A percentile compares a stretch with the other conserved stretches of the same genome.
Conservation (phyloP, 2,329 filamentous ascomycete species). For the Madurella mycetomatis region DNA sequence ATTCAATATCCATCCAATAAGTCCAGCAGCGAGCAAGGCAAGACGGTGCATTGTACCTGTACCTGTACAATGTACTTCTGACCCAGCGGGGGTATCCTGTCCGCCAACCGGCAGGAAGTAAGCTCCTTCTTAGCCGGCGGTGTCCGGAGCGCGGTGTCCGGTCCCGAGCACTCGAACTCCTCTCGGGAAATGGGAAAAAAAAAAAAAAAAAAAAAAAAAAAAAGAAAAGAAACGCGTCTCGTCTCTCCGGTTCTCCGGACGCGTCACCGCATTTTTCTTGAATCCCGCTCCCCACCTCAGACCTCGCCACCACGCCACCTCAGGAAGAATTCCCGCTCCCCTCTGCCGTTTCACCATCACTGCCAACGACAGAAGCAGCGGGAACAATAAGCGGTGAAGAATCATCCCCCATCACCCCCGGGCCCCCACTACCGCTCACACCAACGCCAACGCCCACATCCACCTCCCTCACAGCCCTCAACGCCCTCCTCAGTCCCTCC, state of each 20-base stretch:
- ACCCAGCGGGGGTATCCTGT: too few species aligned
- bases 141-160: too few species aligned
- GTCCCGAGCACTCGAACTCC: not conserved
- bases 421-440: not conserved
- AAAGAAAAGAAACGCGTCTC: not conserved
- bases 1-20: not conserved
- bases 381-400: not conserved
- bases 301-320: not conserved
- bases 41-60: conserved; percentile 39
- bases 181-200: not conserved
- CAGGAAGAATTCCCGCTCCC: not conserved
- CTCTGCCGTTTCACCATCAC: conserved; percentile 1
- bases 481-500: conserved; percentile 73
- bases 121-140: too few species aligned
- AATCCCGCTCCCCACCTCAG: not conserved
- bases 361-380: not conserved
- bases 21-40: not conserved
- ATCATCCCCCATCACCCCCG: not conserved
- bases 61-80: conserved; percentile 39
- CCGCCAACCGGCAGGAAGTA: too few species aligned
- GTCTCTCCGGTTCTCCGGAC: not conserved
- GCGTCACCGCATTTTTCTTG: not conserved
- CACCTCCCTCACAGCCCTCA: conserved; percentile 54
- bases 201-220: too few species aligned
- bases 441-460: not conserved